Evolutionary conservation across 1,139 yeast species (phyloP).

Genomic region (Waltiozyma sp.): DNA sequence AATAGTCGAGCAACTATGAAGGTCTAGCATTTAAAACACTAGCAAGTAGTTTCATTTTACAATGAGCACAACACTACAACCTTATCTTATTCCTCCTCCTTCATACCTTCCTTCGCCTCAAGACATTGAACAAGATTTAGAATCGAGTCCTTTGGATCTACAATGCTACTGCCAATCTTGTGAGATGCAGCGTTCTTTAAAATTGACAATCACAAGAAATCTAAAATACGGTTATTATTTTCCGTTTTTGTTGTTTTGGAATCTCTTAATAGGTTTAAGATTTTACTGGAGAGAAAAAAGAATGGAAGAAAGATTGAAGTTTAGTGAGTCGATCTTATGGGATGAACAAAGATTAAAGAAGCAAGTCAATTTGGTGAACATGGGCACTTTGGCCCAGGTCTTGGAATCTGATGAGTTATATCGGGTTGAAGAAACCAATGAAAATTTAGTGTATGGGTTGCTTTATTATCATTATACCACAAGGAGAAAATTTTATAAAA

Average conservation of each 20-base stretch:
- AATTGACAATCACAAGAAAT: background rate
- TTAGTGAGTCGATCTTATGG: background rate
- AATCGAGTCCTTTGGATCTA: background rate
- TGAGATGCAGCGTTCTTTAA: background rate
- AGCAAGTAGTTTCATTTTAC: too few species aligned
- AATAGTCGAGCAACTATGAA: too few species aligned
- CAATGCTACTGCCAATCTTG: background rate
- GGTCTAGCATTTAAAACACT: too few species aligned
- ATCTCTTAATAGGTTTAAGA: background rate
- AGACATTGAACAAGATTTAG: background rate
- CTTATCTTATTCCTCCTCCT: background rate
- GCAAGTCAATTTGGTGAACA: background rate
- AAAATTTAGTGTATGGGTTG: background rate
- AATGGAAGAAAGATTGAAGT: background rate
- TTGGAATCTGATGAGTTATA: background rate
- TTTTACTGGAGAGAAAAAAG: background rate
- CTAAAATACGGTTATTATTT: background rate
- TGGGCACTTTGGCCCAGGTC: background rate
- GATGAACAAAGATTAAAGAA: background rate
- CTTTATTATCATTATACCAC: background rate
- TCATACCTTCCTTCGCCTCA: background rate
- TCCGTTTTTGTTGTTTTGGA: background rate
- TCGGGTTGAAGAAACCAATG: background rate
- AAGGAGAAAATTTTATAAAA: background rate
- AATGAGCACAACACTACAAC: background rate